Base-by-base conservation (phyloP, 805 yeast genomes). In the Candida boidinii region DNA sequence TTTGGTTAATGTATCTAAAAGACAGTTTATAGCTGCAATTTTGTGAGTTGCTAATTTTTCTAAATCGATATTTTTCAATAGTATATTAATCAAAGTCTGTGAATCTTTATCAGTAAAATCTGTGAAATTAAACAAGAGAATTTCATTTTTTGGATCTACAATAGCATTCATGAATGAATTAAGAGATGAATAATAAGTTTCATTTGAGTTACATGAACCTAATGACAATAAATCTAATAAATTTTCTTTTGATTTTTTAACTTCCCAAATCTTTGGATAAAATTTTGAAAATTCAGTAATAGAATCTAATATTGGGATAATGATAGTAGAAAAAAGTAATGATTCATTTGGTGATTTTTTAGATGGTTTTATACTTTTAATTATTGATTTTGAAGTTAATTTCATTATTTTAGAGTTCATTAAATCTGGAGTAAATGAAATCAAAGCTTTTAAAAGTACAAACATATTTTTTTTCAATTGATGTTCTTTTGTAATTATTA, bases 151-250 rank as follows among this genome's bases (percentile, higher is more conserved):
- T n/a, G n/a, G n/a, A n/a, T n/a, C n/a, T n/a, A n/a, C n/a, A n/a
- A n/a, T n/a, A n/a, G n/a, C n/a, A n/a, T n/a, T n/a, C n/a, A n/a
- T n/a, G n/a, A n/a, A n/a, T n/a, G n/a, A n/a, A n/a, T n/a, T n/a
- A n/a, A n/a, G n/a, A n/a, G n/a, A n/a, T n/a, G n/a, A n/a, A 42
- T 72, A 81, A 45, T 74, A 79, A 0, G 56, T 41, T 0, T 76
- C 68, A 19, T 62, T 57, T 31, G 82, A 73, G 31, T 62, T 64
- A 29, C 77, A 60, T 2, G 73, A 70, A 0, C 86, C 81, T 11
- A 74, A 39, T 10, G 56, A 56, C 15, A 81, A 42, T 39, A 77
- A 66, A 0, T 56, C 66, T 1, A 60, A 29, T 9, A 81, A 46
- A 37, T 64, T 66, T 3, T 61, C 63, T 13, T 62, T 60, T 1